Base-by-base conservation (phyloP, 768 basidiomycete species). In the Tulasnella sp. region DNA sequence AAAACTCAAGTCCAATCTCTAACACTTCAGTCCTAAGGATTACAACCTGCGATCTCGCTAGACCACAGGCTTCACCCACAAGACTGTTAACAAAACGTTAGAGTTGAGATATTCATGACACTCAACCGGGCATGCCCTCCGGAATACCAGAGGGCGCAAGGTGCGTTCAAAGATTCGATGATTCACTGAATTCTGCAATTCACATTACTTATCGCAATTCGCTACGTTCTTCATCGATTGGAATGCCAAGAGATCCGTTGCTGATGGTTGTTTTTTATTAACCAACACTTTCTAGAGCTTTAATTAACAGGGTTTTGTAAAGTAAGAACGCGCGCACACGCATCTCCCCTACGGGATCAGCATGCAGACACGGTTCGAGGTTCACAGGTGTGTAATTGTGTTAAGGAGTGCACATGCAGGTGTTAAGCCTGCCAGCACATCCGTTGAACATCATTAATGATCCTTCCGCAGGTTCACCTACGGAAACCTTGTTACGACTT, bases 111-210 rank as follows among this genome's bases (percentile, higher is more conserved):
- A 67, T 70, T 66, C 66, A 72, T 72, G 76, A 79, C 78, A 77
- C 79, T 79, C 77, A 77, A 78, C 79, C 79, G 73, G 75, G 73
- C 75, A 74, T 79, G 72, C 79, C 71, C 74, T 69, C 72, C 72
- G 71, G 77, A 80, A 77, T 78, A 75, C 78, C 76, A 75, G 72
- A 69, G 73, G 72, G 79, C 70, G 75, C 78, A 81, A 79, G 76
- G 68, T 80, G 79, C 76, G 73, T 80, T 80, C 77, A 79, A 81
- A 79, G 76, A 79, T 77, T 81, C 75, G 75, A 81, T 79, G 78
- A 79, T 79, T 79, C 77, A 79, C 77, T 77, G 75, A 75, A 77
- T 75, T 77, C 76, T 77, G 76, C 77, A 79, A 79, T 78, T 80
- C 79, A 80, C 77, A 81, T 79, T 79, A 80, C 76, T 72, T 79